These are phyloP conservation scores for Pyrenophora graminea DNA, from an alignment of 2,329 filamentous ascomycete species.

Conservation along the genomic window DNA sequence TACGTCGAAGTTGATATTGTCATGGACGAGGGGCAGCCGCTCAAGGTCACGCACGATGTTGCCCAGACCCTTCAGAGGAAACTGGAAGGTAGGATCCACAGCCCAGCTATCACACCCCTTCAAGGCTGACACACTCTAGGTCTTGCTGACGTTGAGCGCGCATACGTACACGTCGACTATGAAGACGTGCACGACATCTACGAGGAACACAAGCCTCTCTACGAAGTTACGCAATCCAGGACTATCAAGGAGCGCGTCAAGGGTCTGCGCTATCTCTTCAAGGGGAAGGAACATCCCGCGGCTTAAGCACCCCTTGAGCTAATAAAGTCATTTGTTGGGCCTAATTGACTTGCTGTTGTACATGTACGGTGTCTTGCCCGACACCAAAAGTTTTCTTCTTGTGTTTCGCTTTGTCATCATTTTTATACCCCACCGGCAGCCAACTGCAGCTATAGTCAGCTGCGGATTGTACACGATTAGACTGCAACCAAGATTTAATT, in stretches of 20 bases:
- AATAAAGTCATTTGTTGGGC: no score
- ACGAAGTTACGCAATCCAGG: slow-evolving; percentile 38
- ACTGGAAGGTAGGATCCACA: slow-evolving; percentile 54
- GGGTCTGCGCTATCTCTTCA: slow-evolving; percentile 30
- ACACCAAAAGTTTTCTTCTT: no score
- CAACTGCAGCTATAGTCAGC: no score
- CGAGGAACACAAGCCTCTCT: slow-evolving; percentile 48
- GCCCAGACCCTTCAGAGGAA: slow-evolving; percentile 64
- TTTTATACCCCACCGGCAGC: no score
- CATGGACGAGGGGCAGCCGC: slow-evolving; percentile 59
- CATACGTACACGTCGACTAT: slow-evolving; percentile 58
- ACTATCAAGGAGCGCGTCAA: slow-evolving; percentile 43
- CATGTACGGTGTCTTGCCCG: no score
- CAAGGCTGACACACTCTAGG: slow-evolving; percentile 14
- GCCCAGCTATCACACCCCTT: not conserved
- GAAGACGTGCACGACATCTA: slow-evolving; percentile 46
- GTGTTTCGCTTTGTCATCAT: no score
- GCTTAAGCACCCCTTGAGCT: no score
- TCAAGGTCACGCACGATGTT: slow-evolving; percentile 64
- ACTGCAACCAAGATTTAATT: no score
- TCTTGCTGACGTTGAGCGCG: slow-evolving; percentile 49
- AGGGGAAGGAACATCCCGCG: not conserved
- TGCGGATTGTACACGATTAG: no score
- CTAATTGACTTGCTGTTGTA: no score
- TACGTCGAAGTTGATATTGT: slow-evolving; percentile 67